Evolutionary conservation across 1,139 yeast genomes (phyloP).

Genomic region (Yamadazyma dushanensis): DNA sequence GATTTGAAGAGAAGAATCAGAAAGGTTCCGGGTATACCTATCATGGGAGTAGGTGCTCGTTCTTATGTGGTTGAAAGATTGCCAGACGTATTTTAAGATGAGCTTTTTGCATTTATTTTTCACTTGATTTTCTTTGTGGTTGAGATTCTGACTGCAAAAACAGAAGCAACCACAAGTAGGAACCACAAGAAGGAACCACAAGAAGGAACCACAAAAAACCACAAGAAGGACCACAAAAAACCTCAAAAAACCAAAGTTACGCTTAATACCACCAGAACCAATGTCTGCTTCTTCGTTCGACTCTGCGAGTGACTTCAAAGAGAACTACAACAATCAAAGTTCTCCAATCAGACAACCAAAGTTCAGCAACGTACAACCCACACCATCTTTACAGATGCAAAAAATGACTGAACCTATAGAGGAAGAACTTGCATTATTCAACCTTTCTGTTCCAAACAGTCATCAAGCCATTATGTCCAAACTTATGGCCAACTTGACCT

Average conservation of each 20-base stretch:
- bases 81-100: constrained; percentile 81
- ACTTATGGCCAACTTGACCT: constrained; percentile 4
- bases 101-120: too few species aligned
- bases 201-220: too few species aligned
- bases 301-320: constrained; percentile 6
- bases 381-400: not conserved
- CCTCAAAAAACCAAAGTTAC: constrained; percentile 2
- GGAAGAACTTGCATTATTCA: constrained; percentile 1
- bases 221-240: too few species aligned
- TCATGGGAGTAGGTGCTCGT: constrained; percentile 94
- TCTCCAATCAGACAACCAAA: constrained; percentile 13
- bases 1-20: constrained; percentile 90
- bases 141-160: too few species aligned
- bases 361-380: not conserved
- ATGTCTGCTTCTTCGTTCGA: too few species aligned
- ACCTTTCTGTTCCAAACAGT: not conserved
- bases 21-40: constrained; percentile 95
- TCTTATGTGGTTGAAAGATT: constrained; percentile 89
- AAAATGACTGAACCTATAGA: not conserved
- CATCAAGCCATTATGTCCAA: constrained; percentile 2
- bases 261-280: too few species aligned
- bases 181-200: too few species aligned
- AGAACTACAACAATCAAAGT: constrained; percentile 10
- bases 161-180: too few species aligned
- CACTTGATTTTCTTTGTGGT: too few species aligned